A percentile compares a stretch with the other conserved stretches of the same genome.
Evolutionary conservation across 2,329 filamentous ascomycete species (phyloP).

Genomic region (Aureobasidium pullulans): DNA sequence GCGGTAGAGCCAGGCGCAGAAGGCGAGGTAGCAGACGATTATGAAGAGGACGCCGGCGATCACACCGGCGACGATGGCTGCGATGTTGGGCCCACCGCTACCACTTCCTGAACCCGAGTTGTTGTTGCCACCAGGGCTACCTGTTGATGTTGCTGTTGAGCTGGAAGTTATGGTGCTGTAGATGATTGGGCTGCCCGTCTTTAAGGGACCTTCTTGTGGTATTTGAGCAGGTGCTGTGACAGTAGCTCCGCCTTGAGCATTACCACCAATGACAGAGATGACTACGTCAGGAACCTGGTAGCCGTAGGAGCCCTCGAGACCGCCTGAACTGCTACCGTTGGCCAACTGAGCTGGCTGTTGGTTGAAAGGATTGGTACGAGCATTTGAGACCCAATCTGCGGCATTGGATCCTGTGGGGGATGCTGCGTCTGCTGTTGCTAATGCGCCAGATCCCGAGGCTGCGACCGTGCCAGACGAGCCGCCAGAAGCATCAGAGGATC

Average conservation of each 20-base stretch:
- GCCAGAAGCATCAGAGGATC: slow-evolving; percentile 18
- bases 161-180: slow-evolving; percentile 54
- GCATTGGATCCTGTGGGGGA: slow-evolving; percentile 14
- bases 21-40: slow-evolving; percentile 58
- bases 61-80: slow-evolving; percentile 50
- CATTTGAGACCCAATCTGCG: slow-evolving; percentile 23
- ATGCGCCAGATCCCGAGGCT: slow-evolving; percentile 5
- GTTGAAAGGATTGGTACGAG: slow-evolving; percentile 36
- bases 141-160: slow-evolving; percentile 40
- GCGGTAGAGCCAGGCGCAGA: slow-evolving; percentile 66
- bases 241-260: slow-evolving; percentile 60
- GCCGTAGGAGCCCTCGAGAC: slow-evolving; percentile 52
- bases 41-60: slow-evolving; percentile 60
- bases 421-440: neutral
- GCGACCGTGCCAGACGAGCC: slow-evolving; percentile 14
- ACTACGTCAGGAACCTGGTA: slow-evolving; percentile 65
- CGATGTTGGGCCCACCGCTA: slow-evolving; percentile 38
- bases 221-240: slow-evolving; percentile 55
- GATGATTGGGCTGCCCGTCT: slow-evolving; percentile 60
- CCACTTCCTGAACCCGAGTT: slow-evolving; percentile 34
- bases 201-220: slow-evolving; percentile 61
- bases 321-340: slow-evolving; percentile 42
- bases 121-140: slow-evolving; percentile 36
- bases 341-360: slow-evolving; percentile 45
- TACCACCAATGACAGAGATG: slow-evolving; percentile 59